These are phyloP conservation scores for Pseudopediastrum boryanum DNA, from an alignment of 139 green algal species.

Conservation along the genomic window DNA sequence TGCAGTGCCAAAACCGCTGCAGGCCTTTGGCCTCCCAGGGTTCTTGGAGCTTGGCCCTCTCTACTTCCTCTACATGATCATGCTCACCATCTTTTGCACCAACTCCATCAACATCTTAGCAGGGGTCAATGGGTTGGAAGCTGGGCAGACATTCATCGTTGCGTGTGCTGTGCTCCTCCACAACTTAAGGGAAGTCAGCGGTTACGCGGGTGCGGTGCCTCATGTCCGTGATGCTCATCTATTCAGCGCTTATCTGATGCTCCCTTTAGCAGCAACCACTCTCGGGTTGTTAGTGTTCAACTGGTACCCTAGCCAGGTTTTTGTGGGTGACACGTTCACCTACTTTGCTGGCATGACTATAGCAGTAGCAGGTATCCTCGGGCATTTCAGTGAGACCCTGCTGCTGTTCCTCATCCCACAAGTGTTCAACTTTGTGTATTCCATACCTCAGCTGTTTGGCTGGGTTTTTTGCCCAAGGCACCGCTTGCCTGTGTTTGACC, in stretches of 20 bases:
- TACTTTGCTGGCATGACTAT: conserved; percentile 99
- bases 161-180: conserved; percentile 82
- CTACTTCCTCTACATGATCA: conserved; percentile 96
- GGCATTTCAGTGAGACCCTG: conserved; percentile 97
- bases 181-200: conserved; percentile 75
- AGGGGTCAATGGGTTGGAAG: conserved; percentile 96
- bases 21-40: conserved; percentile 43
- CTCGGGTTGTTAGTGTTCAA: conserved; percentile 89
- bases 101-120: conserved; percentile 99
- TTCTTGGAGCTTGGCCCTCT: conserved; percentile 86
- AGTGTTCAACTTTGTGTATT: conserved; percentile 97
- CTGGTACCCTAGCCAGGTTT: conserved; percentile 89
- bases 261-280: conserved; percentile 84
- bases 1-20: conserved; percentile 80
- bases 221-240: conserved; percentile 86
- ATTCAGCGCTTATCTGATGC: conserved; percentile 92
- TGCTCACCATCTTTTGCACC: conserved; percentile 95
- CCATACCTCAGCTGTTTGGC: conserved; percentile 95
- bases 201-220: conserved; percentile 33
- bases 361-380: conserved; percentile 96
- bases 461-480: conserved; percentile 95
- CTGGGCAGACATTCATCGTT: conserved; percentile 94
- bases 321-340: conserved; percentile 99
- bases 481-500: conserved; percentile 90
- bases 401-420: conserved; percentile 95